Evolutionary conservation across 345 rosid genomes (phyloP).

Genomic region (Combretum micranthum): DNA sequence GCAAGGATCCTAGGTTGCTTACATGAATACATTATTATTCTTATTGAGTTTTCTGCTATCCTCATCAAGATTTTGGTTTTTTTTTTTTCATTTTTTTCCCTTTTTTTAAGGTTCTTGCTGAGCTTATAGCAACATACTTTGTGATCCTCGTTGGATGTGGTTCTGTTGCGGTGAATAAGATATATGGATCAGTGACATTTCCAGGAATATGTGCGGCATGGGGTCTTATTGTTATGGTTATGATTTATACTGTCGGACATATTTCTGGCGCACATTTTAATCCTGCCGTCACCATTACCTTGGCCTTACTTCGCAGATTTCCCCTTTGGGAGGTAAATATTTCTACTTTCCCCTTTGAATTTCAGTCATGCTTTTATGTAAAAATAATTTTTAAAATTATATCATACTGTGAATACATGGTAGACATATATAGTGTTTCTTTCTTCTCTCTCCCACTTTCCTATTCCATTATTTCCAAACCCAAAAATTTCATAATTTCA

Average conservation of each 20-base stretch:
- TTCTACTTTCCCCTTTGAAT: background rate
- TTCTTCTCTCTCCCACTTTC: background rate
- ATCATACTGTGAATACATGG: no score
- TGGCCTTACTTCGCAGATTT: conserved; percentile 18
- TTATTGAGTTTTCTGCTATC: no score
- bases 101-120: conserved; percentile 30
- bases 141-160: conserved; percentile 44
- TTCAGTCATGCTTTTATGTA: background rate
- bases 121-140: conserved; percentile 39
- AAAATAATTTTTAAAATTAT: no score
- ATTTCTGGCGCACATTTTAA: conserved; percentile 52
- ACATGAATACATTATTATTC: no score
- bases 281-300: conserved; percentile 41
- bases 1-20: no score
- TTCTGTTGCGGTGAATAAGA: conserved; percentile 34
- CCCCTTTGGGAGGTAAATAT: conserved; percentile 20
- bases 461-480: no score
- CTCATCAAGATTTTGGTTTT: no score
- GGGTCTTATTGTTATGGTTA: conserved; percentile 46
- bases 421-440: no score
- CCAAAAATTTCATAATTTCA: no score
- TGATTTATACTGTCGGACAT: conserved; percentile 43
- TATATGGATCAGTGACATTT: conserved; percentile 37
- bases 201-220: conserved; percentile 40
- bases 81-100: no score